Evolutionary conservation across 441 rosid genomes (phyloP).

Genomic region (Aquilaria agallochum): DNA sequence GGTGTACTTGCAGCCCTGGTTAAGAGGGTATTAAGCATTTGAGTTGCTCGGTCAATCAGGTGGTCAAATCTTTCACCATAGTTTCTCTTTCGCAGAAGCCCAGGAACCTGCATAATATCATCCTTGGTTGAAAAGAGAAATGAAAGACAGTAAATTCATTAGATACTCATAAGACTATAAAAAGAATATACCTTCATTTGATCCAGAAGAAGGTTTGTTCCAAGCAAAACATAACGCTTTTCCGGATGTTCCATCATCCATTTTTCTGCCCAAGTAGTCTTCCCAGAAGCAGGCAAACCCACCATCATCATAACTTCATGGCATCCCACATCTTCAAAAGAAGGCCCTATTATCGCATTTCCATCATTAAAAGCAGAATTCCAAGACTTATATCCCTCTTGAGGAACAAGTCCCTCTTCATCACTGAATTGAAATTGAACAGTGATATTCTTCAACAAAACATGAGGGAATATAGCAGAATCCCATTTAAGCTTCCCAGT

Average conservation of each 20-base stretch:
- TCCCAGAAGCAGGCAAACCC: constrained; percentile 37
- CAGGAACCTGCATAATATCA: constrained; percentile 21
- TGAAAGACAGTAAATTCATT: background rate
- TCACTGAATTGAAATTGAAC: constrained; percentile 29
- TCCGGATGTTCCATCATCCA: constrained; percentile 34
- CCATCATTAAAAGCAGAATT: constrained; percentile 25
- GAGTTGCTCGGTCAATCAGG: constrained; percentile 22
- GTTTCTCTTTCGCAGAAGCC: constrained; percentile 20
- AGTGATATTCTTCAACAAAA: constrained; percentile 30
- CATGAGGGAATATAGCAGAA: constrained; percentile 28
- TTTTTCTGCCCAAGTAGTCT: constrained; percentile 37
- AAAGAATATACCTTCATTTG: constrained; percentile 29
- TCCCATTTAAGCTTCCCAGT: constrained; percentile 11
- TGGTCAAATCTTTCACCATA: constrained; percentile 25
- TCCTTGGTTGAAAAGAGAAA: background rate
- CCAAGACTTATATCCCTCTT: constrained; percentile 31
- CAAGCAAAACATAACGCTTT: constrained; percentile 29
- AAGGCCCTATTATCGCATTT: constrained; percentile 24
- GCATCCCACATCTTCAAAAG: constrained; percentile 10
- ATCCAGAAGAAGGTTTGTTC: constrained; percentile 32
- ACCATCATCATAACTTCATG: constrained; percentile 32
- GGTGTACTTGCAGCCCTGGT: constrained; percentile 26
- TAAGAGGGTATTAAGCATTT: constrained; percentile 20
- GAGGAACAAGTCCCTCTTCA: constrained; percentile 27
- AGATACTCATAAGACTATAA: constrained; percentile 1